Evolutionary conservation across 331 rosid genomes (phyloP), one percentile per base, ranked within the genome.

Genomic region (Quercus phellos): DNA sequence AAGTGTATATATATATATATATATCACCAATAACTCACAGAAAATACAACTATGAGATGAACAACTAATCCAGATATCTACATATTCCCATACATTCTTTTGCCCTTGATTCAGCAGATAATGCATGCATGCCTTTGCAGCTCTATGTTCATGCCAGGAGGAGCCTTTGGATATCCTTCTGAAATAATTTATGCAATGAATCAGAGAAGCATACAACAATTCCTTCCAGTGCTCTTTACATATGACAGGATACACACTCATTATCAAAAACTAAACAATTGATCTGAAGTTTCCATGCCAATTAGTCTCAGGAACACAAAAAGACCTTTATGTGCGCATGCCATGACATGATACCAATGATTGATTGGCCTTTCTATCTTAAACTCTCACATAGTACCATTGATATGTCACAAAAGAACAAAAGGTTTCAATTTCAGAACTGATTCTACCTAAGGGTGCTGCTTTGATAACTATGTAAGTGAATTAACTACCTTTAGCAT

Each of bases 141-240:
- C 51, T 59, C 81, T 43, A 30, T 32, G 55, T 72, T 90, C 88
- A 92, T 0, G 96, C 97, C 11, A 97, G 93, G 26, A 95, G 85
- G 74, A 95, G 90, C 85, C 84, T 87, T 83, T 95, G 97, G 73
- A 95, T 90, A 84, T 93, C 99, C 90, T 87, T 95, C 98, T 92
- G 92, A 74, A 84, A 82, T 56, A 74, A 55, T 18, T 19, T 64
- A 6, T 63, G 27, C 32, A 81, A 75, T n/a, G 11, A 66, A 59
- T 68, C 42, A 76, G 73, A 77, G 38, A 77, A 73, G 77, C 63
- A 43, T 80, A 38, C 51, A 26, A 58, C 4, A 70, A 29, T 51
- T 16, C 29, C 63, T 73, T 74, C 22, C 18, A 51, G 2, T n/a
- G 56, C 68, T 51, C 17, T 56, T 54, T 18, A 68, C 51, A 72